phyloP scores from a whole-genome alignment of 495 filamentous ascomycete species.

The Lophiotrema nucula region DNA sequence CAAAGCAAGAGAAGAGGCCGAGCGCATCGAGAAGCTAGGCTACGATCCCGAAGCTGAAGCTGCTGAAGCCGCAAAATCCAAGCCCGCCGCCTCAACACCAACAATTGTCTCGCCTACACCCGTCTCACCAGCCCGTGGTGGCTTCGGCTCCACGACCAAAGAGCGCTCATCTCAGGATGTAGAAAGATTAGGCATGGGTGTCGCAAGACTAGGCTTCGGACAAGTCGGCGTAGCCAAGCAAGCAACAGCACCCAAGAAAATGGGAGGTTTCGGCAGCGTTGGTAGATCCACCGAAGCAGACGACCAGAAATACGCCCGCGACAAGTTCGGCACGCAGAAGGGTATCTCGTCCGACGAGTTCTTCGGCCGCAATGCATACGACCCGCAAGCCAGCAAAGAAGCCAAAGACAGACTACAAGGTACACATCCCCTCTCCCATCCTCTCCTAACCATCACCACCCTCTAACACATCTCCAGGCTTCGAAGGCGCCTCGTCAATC shows the following conservation, averaged over 20 bases:
- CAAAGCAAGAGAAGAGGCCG: slow-evolving; percentile 95
- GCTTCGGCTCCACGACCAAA: slow-evolving; percentile 58
- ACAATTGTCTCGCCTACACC: slow-evolving; percentile 71
- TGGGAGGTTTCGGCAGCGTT: slow-evolving; percentile 72
- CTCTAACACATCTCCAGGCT: slow-evolving; percentile 62
- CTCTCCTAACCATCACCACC: not conserved
- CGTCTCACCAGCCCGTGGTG: slow-evolving; percentile 59
- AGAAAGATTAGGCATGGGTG: slow-evolving; percentile 88
- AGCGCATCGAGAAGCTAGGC: slow-evolving; percentile 95
- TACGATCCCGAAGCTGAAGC: slow-evolving; percentile 86
- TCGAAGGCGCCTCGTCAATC: slow-evolving; percentile 89
- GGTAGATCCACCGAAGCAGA: slow-evolving; percentile 61
- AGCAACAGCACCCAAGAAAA: slow-evolving; percentile 61
- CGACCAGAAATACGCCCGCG: slow-evolving; percentile 68
- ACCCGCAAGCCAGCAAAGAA: slow-evolving; percentile 76
- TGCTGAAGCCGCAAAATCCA: slow-evolving; percentile 47
- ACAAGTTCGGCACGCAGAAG: slow-evolving; percentile 89
- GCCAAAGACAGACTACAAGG: slow-evolving; percentile 70
- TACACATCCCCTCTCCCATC: not conserved
- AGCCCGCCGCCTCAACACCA: slow-evolving; percentile 25
- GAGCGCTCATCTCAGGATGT: slow-evolving; percentile 69
- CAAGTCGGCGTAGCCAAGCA: slow-evolving; percentile 70
- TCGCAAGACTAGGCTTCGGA: slow-evolving; percentile 84
- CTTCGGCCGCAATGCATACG: slow-evolving; percentile 86
- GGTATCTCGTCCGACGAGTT: slow-evolving; percentile 97